Percentiles rank a stretch among this genome's conserved stretches.
phyloP scores from a whole-genome alignment of 495 filamentous ascomycete genomes.

The Neurospora sp. region DNA sequence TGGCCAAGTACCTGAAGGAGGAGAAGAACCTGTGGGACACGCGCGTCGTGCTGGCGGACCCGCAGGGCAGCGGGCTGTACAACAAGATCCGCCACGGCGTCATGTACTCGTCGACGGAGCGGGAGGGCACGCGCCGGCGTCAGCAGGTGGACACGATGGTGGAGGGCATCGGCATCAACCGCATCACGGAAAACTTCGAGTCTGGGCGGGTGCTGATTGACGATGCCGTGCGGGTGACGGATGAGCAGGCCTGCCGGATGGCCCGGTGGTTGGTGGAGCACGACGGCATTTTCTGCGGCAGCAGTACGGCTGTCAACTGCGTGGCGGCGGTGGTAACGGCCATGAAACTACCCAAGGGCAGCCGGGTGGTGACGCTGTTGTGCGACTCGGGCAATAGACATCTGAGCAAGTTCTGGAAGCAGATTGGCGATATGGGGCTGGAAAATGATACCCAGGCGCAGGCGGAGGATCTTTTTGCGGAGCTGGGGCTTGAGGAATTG shows the following conservation, averaged over 20 bases:
- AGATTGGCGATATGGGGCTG: slow-evolving; percentile 59
- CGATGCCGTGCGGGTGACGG: slow-evolving; percentile 83
- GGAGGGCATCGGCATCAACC: slow-evolving; percentile 91
- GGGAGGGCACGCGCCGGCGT: slow-evolving; percentile 77
- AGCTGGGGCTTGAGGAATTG: slow-evolving; percentile 22
- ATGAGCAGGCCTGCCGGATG: slow-evolving; percentile 87
- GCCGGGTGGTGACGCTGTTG: slow-evolving; percentile 78
- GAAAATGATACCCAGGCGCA: slow-evolving; percentile 20
- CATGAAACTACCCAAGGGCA: slow-evolving; percentile 51
- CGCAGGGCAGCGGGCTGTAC: slow-evolving; percentile 86
- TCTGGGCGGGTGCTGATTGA: slow-evolving; percentile 73
- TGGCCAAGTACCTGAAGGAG: slow-evolving; percentile 72
- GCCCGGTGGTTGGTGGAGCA: slow-evolving; percentile 91
- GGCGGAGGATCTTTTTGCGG: slow-evolving; percentile 22
- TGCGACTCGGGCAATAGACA: slow-evolving; percentile 89
- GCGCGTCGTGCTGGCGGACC: slow-evolving; percentile 79
- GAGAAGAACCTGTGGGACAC: slow-evolving; percentile 34
- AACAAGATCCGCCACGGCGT: slow-evolving; percentile 87
- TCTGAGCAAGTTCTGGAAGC: slow-evolving; percentile 88
- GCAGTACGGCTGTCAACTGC: slow-evolving; percentile 91
- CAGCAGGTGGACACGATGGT: slow-evolving; percentile 93
- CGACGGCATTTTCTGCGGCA: slow-evolving; percentile 90
- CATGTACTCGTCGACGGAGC: slow-evolving; percentile 84
- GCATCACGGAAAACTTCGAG: slow-evolving; percentile 85
- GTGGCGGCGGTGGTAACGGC: slow-evolving; percentile 80